A percentile compares a stretch with the other conserved stretches of the same genome.
Evolutionary conservation across 2,329 filamentous ascomycete species (phyloP).

Genomic region (Drechslerella stenobrocha): DNA sequence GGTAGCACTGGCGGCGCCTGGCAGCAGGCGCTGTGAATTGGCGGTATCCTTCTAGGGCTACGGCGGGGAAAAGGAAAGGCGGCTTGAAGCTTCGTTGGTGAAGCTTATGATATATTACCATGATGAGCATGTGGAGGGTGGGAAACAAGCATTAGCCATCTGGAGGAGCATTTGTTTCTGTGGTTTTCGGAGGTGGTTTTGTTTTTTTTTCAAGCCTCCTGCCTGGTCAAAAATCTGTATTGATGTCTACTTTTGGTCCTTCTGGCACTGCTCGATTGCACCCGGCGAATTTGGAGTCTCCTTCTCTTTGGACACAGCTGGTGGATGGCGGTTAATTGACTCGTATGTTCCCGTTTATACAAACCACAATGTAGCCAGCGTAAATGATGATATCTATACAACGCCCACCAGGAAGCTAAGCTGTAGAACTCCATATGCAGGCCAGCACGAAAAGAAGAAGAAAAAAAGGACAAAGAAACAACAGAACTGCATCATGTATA

Average conservation of each 20-base stretch:
- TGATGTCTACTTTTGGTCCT: background rate
- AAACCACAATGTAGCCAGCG: background rate
- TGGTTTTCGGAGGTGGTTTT: too few species aligned
- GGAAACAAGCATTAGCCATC: too few species aligned
- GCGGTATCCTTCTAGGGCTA: too few species aligned
- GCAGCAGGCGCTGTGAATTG: background rate
- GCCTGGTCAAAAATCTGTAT: background rate
- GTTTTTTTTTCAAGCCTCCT: too few species aligned
- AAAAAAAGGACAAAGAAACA: background rate
- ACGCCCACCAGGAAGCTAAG: constrained; percentile 3
- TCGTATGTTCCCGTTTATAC: background rate
- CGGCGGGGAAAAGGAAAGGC: too few species aligned
- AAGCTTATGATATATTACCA: too few species aligned
- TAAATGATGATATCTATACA: background rate
- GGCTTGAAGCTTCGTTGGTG: too few species aligned
- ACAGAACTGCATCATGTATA: constrained; percentile 1
- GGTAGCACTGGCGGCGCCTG: background rate
- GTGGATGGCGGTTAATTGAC: too few species aligned
- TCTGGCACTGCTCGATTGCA: background rate
- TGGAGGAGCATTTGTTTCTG: too few species aligned
- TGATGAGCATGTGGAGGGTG: too few species aligned
- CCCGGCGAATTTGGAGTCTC: constrained; percentile 20
- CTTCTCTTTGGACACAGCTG: background rate
- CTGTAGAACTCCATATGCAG: background rate
- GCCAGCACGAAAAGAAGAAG: constrained; percentile 4